Conservation (phyloP, 2,329 filamentous ascomycete genomes). For the Xylaria sp. region DNA sequence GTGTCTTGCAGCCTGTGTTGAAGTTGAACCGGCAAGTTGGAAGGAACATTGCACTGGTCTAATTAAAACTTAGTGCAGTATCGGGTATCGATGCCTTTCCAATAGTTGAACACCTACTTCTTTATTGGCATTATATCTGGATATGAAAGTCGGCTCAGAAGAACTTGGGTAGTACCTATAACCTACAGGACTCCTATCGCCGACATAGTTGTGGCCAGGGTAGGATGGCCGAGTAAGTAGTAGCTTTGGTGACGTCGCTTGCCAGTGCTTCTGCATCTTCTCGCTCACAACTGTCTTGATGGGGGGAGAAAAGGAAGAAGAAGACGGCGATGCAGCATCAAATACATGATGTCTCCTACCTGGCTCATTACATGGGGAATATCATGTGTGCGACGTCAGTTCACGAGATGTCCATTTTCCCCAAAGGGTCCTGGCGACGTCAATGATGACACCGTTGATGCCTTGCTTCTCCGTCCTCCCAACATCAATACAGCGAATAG, state of each 20-base stretch:
- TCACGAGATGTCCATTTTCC: slow-evolving; percentile 2
- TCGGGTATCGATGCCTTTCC: too few relatives aligned
- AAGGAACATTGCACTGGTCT: too few relatives aligned
- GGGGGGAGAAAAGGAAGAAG: background rate
- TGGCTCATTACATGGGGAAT: background rate
- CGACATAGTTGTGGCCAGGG: background rate
- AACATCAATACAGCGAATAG: background rate
- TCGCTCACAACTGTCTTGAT: background rate
- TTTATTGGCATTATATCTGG: too few relatives aligned
- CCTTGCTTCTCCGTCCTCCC: background rate
- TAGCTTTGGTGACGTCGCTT: slow-evolving; percentile 6
- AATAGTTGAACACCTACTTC: too few relatives aligned
- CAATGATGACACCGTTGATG: slow-evolving; percentile 16
- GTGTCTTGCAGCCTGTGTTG: too few relatives aligned
- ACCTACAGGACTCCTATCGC: background rate
- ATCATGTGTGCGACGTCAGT: slow-evolving; percentile 14
- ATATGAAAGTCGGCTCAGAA: background rate
- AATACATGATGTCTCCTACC: slow-evolving; percentile 2
- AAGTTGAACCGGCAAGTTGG: too few relatives aligned
- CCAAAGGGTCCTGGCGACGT: background rate
- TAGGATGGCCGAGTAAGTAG: background rate
- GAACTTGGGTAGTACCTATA: background rate
- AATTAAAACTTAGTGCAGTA: too few relatives aligned
- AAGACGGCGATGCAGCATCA: slow-evolving; percentile 8
- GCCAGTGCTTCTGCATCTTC: background rate